Evolutionary conservation across 192 early-diverging fungal genomes (phyloP), one percentile per base, ranked within the genome.

Genomic region (Backusella luteola): DNA sequence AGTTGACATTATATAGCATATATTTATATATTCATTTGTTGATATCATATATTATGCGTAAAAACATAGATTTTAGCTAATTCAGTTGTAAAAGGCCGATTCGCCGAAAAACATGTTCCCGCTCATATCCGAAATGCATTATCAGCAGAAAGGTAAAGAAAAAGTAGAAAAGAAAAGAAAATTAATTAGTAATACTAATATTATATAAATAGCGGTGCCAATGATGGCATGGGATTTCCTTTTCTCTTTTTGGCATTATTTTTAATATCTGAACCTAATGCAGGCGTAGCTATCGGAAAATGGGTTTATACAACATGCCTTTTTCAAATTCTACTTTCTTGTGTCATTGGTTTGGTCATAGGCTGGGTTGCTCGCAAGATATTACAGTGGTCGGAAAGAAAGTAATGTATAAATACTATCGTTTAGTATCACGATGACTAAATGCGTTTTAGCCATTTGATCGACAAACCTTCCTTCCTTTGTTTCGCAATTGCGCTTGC

Each of bases 61-160:
- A 75, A 66, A 32, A 42, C 49, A 2, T 75, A 86, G 85, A 82
- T 92, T 56, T 84, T 98, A 53, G 93, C 96, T 36, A 97, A 96
- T 86, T 94, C 95, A 2, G 94, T 98, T 4, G 93, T 98, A 21
- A 95, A 95, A 79, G 97, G 97, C 15, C 85, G 90, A 42, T 98
- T 97, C 84, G 96, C 97, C 23, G 96, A 97, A 76, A 89, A 91
- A 39, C 92, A 96, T 80, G 93, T 98, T 6, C 92, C 95, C 0
- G 77, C 90, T 71, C 87, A 91, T 15, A 84, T 94, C 42, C 89
- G 91, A 63, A 89, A 96, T 74, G 83, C 92, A 11, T 72, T 96
- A 23, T 91, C 92, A 0, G 91, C 92, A 15, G 94, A 96, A 77
- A 91, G 85, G 86, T 88, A 73, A 76, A 32, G 34, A 19, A 32